Evolutionary conservation across 208 protist species (phyloP).

Genomic region (Leishmania gerbilli): DNA sequence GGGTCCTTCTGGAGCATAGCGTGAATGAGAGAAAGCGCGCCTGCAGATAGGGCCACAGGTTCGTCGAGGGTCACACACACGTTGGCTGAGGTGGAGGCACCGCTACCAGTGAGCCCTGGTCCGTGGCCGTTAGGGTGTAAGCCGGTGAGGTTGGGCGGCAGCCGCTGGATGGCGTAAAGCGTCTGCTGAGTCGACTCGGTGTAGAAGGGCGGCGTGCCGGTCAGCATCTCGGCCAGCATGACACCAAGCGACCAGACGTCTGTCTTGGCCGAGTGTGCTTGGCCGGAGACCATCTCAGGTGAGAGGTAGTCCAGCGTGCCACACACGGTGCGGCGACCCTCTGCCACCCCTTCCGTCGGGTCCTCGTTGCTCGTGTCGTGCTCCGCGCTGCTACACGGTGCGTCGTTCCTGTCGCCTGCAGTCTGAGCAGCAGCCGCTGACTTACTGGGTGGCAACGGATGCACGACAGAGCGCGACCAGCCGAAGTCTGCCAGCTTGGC

Average conservation of each 20-base stretch:
- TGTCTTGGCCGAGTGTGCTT: conserved; percentile 60
- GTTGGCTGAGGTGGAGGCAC: background rate
- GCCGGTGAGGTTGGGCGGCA: conserved; percentile 36
- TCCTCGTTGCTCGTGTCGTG: background rate
- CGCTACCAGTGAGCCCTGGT: background rate
- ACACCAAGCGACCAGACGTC: conserved; percentile 92
- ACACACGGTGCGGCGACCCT: conserved; percentile 70
- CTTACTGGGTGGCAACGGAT: background rate
- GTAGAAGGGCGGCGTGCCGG: conserved; percentile 78
- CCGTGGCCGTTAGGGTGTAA: background rate
- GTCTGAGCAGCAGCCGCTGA: background rate
- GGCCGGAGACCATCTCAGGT: conserved; percentile 95
- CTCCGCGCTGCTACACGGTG: background rate
- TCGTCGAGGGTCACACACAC: background rate
- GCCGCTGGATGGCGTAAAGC: conserved; percentile 58
- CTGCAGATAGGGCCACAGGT: conserved; percentile 26
- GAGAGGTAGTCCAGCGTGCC: conserved; percentile 99
- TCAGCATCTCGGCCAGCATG: conserved; percentile 85
- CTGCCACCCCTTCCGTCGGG: background rate
- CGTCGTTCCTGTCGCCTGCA: background rate
- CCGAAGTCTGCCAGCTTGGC: conserved; percentile 99
- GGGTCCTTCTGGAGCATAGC: conserved; percentile 72
- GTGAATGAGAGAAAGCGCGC: conserved; percentile 38
- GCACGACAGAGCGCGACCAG: conserved; percentile 82
- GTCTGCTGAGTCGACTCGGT: conserved; percentile 48